Conservation (phyloP, 2,329 filamentous ascomycete species). For the Ceratocystis cubensis region DNA sequence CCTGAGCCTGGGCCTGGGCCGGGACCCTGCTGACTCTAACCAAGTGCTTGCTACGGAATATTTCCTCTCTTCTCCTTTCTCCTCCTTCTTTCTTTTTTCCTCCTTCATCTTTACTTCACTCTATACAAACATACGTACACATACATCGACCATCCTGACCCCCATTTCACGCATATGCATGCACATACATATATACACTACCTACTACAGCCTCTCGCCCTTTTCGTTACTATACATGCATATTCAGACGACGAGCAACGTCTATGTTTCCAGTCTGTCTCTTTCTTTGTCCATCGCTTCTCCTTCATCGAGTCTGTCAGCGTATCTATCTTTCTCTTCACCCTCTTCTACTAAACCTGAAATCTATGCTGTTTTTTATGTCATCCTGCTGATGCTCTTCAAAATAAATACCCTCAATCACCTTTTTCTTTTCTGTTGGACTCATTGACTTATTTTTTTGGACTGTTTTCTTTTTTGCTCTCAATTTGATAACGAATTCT, state of each 20-base stretch:
- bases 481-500: constrained; percentile 11
- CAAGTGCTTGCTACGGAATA: no score
- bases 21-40: no score
- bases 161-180: constrained; percentile 1
- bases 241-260: no score
- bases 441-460: constrained; percentile 4
- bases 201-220: neutral
- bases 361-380: constrained; percentile 12
- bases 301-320: no score
- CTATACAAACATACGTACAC: neutral
- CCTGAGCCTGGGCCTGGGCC: no score
- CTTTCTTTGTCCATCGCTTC: neutral
- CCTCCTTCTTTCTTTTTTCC: neutral
- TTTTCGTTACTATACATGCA: neutral
- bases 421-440: constrained; percentile 5
- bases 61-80: neutral
- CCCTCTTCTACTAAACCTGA: neutral
- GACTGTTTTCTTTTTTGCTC: neutral
- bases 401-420: constrained; percentile 10
- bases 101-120: neutral
- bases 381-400: neutral
- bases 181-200: neutral
- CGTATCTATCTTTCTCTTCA: neutral
- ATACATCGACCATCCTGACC: neutral
- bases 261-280: neutral